Base-by-base conservation (phyloP, 306 rosid genomes). In the Cucumis cinereus region DNA sequence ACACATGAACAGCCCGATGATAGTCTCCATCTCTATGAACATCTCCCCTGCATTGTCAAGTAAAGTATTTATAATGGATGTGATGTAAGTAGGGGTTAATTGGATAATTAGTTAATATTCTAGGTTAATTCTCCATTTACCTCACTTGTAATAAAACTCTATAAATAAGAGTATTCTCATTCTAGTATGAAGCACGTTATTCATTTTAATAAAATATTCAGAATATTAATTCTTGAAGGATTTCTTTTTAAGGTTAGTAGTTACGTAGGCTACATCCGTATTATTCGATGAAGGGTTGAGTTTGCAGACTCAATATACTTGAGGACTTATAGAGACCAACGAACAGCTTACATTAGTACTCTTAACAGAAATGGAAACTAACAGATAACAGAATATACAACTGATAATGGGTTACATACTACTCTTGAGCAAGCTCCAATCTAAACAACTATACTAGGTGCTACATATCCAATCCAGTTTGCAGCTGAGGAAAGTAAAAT, bases 1-100 rank as follows among this genome's bases (percentile, higher is more conserved):
- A 91, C 54, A 90, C 90, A 50, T 94, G 98, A 77, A 91, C 98
- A n/a, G 92, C 93, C 56, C 95, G 85, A 78, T 94, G 98, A 86
- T 91, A 94, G 82, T 91, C 97, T 63, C 98, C 98, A 57, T 94
- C 95, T 62, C 92, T 88, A 86, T 90, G 98, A 81, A 91, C 92
- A 43, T 79, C 84, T 40, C 88, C 84, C 77, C 98, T 93, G 73
- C 4, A 49, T 49, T 26, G 23, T 7, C 58, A 23, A 71, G 40
- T 15, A 26, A 71, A 45, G 23, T 43, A 23, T 69, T 70, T 47
- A 50, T 24, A 35, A 45, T 13, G 36, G 57, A 6, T 22, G 43
- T 23, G 30, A 28, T 28, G 2, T 1, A 28, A 0, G 30, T 30
- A 30, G 5, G 35, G 5, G 35, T 30, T 30, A 30, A 30, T 30